These are phyloP conservation scores for Bruguiera hainesii DNA, from an alignment of 441 rosid species.

Conservation along the genomic window DNA sequence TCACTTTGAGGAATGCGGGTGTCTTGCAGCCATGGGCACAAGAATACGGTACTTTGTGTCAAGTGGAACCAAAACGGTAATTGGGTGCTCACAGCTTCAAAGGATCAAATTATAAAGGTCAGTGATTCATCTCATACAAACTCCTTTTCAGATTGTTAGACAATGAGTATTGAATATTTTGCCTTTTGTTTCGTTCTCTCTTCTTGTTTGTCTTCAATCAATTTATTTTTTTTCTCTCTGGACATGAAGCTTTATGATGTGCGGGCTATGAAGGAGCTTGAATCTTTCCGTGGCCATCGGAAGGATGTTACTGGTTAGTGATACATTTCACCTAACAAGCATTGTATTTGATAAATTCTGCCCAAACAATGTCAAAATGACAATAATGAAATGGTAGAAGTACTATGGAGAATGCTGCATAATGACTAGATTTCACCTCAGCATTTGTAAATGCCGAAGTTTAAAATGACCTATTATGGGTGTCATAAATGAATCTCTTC, in stretches of 20 bases:
- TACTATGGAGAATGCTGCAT: neutral
- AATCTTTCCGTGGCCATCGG: conserved; percentile 89
- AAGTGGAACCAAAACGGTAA: conserved; percentile 99
- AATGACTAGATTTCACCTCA: no score
- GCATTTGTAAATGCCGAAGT: neutral
- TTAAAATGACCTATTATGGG: no score
- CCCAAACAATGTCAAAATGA: neutral
- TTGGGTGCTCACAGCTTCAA: conserved; percentile 88
- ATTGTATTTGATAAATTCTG: neutral
- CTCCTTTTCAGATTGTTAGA: neutral
- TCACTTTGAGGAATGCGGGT: conserved; percentile 19
- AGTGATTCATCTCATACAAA: conserved; percentile 4
- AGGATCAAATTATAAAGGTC: conserved; percentile 97
- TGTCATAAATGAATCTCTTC: neutral
- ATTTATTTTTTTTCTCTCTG: conserved; percentile 14
- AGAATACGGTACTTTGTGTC: conserved; percentile 91
- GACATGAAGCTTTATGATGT: conserved; percentile 84
- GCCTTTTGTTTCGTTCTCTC: neutral
- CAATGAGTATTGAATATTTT: neutral
- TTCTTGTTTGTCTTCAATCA: neutral
- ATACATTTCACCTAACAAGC: conserved; percentile 14
- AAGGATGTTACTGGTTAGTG: conserved; percentile 93
- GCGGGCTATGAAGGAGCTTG: conserved; percentile 98
- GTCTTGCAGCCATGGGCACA: conserved; percentile 91
- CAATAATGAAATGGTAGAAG: neutral